A percentile compares a stretch with the other conserved stretches of the same genome.
Evolutionary conservation across 805 yeast species (phyloP).

Genomic region (Candida ortonii): DNA sequence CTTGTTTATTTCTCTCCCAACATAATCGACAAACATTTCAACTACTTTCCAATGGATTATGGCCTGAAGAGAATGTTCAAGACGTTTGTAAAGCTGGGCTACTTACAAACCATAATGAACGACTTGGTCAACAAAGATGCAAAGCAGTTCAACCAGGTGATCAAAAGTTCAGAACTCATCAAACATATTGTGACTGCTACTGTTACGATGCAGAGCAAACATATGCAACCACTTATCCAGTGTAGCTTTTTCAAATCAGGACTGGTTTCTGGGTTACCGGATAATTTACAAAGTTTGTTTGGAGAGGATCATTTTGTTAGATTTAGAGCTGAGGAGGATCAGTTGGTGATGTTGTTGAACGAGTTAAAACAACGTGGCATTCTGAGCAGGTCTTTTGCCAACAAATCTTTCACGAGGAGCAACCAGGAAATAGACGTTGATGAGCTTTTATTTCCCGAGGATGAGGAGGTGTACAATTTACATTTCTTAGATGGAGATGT

Average conservation of each 20-base stretch:
- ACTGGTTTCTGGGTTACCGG: slow-evolving; percentile 12
- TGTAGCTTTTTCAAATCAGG: slow-evolving; percentile 25
- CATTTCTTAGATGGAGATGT: slow-evolving; percentile 36
- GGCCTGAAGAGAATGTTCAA: slow-evolving; percentile 36
- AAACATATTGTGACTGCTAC: slow-evolving; percentile 22
- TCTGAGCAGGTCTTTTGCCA: slow-evolving; percentile 11
- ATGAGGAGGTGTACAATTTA: slow-evolving; percentile 34
- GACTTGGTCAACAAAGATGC: too few species aligned
- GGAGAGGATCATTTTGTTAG: slow-evolving; percentile 12
- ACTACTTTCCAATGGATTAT: slow-evolving; percentile 31
- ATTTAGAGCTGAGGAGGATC: slow-evolving; percentile 23
- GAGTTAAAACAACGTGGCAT: slow-evolving; percentile 19
- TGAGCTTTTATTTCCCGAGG: slow-evolving; percentile 35
- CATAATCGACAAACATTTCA: slow-evolving; percentile 14
- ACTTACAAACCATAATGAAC: slow-evolving; percentile 19
- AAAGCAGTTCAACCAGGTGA: too few species aligned
- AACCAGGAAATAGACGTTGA: slow-evolving; percentile 23
- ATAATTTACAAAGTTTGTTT: slow-evolving; percentile 3
- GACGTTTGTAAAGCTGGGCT: slow-evolving; percentile 24
- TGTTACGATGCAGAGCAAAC: slow-evolving; percentile 13
- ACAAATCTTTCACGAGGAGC: slow-evolving; percentile 5
- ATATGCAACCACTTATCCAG: slow-evolving; percentile 13
- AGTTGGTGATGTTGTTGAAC: slow-evolving; percentile 21
- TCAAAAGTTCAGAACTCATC: slow-evolving; percentile 27
- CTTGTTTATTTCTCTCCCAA: slow-evolving; percentile 30